Conservation (phyloP, 2,329 filamentous ascomycete species). For the Colletotrichum tamarilloi region DNA sequence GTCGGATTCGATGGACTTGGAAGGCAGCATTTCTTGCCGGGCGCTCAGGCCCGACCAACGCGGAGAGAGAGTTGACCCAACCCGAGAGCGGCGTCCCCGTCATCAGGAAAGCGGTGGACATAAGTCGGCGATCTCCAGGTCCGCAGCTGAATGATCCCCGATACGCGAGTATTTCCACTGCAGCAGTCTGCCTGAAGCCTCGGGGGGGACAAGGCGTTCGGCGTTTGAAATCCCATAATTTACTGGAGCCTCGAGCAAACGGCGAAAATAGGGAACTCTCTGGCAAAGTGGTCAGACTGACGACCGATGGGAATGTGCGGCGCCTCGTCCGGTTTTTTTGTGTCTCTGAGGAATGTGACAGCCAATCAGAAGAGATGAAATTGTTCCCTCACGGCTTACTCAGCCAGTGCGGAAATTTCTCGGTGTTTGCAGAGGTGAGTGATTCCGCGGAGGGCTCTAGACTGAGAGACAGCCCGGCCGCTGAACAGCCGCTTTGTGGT, state of each 20-base stretch:
- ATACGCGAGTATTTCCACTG: neutral
- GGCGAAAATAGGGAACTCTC: constrained; percentile 34
- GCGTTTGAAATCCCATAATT: constrained; percentile 28
- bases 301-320: neutral
- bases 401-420: constrained; percentile 43
- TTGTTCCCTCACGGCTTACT: neutral
- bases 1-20: neutral
- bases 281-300: constrained; percentile 24
- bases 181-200: neutral
- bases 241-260: constrained; percentile 19
- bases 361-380: constrained; percentile 12
- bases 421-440: constrained; percentile 39
- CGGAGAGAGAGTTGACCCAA: neutral
- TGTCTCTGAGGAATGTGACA: neutral
- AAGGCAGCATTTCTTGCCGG: neutral
- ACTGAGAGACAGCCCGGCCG: neutral
- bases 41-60: neutral
- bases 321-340: constrained; percentile 6
- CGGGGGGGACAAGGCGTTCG: constrained; percentile 14
- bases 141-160: neutral
- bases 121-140: constrained; percentile 17
- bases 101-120: constrained; percentile 1
- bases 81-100: neutral
- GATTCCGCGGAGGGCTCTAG: neutral
- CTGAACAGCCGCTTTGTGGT: neutral